Evolutionary conservation across 305 asterid genomes (phyloP).

Genomic region (Coffea humblotiana): DNA sequence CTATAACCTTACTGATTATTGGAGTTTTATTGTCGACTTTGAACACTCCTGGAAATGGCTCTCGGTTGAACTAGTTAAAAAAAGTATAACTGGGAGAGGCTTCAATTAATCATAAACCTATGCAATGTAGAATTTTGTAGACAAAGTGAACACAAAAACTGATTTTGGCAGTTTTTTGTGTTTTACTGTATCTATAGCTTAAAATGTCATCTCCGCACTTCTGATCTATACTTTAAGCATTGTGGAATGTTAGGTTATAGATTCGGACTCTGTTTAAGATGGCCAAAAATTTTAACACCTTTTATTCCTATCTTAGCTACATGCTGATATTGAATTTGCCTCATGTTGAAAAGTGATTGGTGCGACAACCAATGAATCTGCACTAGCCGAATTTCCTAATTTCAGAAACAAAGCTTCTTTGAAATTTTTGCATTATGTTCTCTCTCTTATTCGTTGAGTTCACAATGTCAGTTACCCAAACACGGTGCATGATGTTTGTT

Average conservation of each 20-base stretch:
- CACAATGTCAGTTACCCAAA: not conserved
- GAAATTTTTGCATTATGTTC: not conserved
- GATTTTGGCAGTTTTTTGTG: not conserved
- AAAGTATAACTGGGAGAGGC: not conserved
- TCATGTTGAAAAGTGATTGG: too few species aligned
- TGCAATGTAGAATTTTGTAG: not conserved
- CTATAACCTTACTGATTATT: not conserved
- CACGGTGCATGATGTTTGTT: not conserved
- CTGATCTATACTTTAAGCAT: not conserved
- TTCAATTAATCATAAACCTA: not conserved
- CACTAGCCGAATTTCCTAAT: not conserved
- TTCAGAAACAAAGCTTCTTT: not conserved
- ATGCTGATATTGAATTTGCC: too few species aligned
- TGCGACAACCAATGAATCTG: not conserved
- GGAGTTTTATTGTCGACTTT: not conserved
- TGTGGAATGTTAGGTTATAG: not conserved
- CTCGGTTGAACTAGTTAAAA: not conserved
- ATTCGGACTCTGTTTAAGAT: not conserved
- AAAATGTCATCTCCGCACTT: not conserved
- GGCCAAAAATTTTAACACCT: not conserved
- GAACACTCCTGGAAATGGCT: not conserved
- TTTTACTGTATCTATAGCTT: not conserved
- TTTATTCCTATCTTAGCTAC: not conserved
- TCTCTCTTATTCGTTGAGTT: not conserved
- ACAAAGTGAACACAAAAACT: not conserved